A percentile compares a stretch with the other conserved stretches of the same genome.
These are phyloP conservation scores for Botrytis byssoidea DNA, from an alignment of 2,329 filamentous ascomycete genomes.

Conservation along the genomic window DNA sequence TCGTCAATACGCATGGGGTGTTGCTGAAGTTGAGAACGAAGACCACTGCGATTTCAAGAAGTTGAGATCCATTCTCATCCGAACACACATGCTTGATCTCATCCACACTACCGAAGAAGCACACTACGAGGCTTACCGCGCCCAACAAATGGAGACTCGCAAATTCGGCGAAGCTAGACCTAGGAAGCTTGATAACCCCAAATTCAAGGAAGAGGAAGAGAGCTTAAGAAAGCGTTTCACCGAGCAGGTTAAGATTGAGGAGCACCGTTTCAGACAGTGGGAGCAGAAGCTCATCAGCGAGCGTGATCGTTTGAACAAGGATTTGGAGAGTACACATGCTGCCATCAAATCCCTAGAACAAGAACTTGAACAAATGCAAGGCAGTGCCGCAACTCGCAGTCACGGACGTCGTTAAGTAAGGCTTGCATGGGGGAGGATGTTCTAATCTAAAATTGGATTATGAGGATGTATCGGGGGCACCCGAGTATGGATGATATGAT, in stretches of 20 bases:
- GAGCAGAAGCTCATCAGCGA: constrained; percentile 99
- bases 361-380: constrained; percentile 92
- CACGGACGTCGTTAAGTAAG: constrained; percentile 77
- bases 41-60: constrained; percentile 99
- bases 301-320: constrained; percentile 99
- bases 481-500: constrained; percentile 20
- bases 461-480: constrained; percentile 19
- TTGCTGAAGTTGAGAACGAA: constrained; percentile 99
- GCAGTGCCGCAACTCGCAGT: constrained; percentile 76
- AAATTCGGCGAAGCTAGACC: constrained; percentile 98
- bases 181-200: constrained; percentile 98
- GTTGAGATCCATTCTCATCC: constrained; percentile 96
- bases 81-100: constrained; percentile 98
- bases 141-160: constrained; percentile 99
- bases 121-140: constrained; percentile 98
- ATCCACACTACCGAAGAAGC: constrained; percentile 99
- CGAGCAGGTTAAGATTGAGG: constrained; percentile 99
- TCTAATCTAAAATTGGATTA: constrained; percentile 21
- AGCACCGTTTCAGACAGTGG: constrained; percentile 98
- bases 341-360: constrained; percentile 87
- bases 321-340: constrained; percentile 95
- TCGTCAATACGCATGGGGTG: constrained; percentile 98
- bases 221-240: constrained; percentile 97
- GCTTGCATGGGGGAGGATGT: not conserved
- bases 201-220: constrained; percentile 99